Base-by-base conservation (phyloP, 129 eudicot genomes). In the Pulicaria dysenterica region DNA sequence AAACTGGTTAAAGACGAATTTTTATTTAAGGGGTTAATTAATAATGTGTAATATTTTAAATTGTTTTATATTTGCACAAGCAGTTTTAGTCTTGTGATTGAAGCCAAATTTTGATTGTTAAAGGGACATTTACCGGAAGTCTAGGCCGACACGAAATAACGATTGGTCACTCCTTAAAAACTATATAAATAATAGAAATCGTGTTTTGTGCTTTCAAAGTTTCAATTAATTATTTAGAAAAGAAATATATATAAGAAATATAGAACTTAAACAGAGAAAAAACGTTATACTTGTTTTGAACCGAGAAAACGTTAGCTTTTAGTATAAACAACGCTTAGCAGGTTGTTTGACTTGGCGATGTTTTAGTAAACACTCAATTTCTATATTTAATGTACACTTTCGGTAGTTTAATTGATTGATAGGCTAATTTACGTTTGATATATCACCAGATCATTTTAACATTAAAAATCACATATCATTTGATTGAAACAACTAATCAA, bases 61-160 rank as follows among this genome's bases (percentile, higher is more conserved):
- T 49, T 62, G 43, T 64, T 16, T 74, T 39, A 42, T 73, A 10
- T 17, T 53, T 43, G 5, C 15, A 12, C 19, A 74, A 63, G 65
- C 64, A 64, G 64, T 0, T 74, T 74, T 64, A 6, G 64, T 39
- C 72, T 64, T 74, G 72, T 63, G 42, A 53, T 74, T 65, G 56
- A 74, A 74, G 72, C 65, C n/a, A 42, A 53, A 38, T 34, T 51
- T 64, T 40, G 17, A 74, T 74, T 39, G 71, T 24, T 73, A 19
- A 8, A 6, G 47, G 46, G 38, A 5, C 57, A 8, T 45, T 60
- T 38, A 60, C 12, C 46, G 59, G 58, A 72, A 58, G 5, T 34
- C 1, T 37, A 73, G 78, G 40, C 34, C 50, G 6, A 50, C 34
- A 49, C 71, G 63, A 62, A 39, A 73, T 49, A 49, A 62, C 13